Evolutionary conservation across 768 basidiomycete genomes (phyloP).

Genomic region (Crucibulum laeve): DNA sequence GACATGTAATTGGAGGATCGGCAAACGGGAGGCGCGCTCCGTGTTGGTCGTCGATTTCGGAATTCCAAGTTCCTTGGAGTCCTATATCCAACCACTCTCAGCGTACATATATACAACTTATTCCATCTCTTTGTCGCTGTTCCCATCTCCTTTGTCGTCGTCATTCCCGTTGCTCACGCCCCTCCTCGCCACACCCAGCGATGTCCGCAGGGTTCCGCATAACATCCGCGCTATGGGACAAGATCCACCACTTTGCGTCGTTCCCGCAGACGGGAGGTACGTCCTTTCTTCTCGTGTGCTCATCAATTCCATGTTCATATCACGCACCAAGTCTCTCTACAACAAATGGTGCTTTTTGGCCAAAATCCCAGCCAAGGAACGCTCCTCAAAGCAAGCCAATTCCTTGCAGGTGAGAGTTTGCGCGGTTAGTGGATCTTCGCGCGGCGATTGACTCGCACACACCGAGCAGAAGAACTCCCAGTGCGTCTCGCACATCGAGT

Average conservation of each 20-base stretch:
- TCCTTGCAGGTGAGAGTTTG: conserved; percentile 58
- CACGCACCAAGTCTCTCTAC: conserved; percentile 67
- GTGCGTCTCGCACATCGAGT: conserved; percentile 94
- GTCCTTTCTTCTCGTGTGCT: conserved; percentile 17
- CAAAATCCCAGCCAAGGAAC: conserved; percentile 96
- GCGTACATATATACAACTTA: too few relatives aligned
- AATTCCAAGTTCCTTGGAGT: too few relatives aligned
- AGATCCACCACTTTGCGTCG: conserved; percentile 85
- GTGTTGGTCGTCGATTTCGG: too few relatives aligned
- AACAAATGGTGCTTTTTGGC: conserved; percentile 98
- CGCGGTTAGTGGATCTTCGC: background rate
- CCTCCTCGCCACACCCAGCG: conserved; percentile 7
- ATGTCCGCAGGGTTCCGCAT: conserved; percentile 71
- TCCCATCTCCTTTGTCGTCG: too few relatives aligned
- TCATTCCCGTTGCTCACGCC: background rate
- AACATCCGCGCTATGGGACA: conserved; percentile 78
- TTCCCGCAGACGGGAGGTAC: conserved; percentile 90
- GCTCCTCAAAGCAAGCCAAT: conserved; percentile 86
- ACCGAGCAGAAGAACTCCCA: conserved; percentile 77
- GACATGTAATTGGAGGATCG: too few relatives aligned
- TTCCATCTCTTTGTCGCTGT: too few relatives aligned
- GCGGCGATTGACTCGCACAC: background rate
- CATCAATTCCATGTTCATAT: conserved; percentile 48
- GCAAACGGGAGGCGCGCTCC: too few relatives aligned
- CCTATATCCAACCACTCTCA: too few relatives aligned